Evolutionary conservation across 257 asterid genomes (phyloP), one percentile per base, ranked within the genome.

Genomic region (Penstemon newberryi): DNA sequence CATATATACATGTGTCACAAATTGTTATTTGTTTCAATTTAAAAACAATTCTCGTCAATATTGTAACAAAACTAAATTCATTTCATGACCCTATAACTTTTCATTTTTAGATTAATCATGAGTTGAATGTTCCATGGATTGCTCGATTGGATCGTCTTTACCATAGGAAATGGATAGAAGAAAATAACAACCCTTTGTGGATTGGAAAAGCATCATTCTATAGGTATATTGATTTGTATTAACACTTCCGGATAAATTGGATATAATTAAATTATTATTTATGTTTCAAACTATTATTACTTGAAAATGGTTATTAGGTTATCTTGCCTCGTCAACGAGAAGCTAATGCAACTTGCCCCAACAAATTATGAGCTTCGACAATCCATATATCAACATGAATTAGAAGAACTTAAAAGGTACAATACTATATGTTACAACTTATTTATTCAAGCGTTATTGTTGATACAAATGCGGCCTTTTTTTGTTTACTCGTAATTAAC

Each of bases 131-230:
- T 46, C 87, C 88, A 4, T 88, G 95, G 95, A 40, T 57, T 42
- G 79, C 86, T 73, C 82, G 92, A 4, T 60, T 85, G 36, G 92
- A 88, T 72, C 90, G 77, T 38, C 85, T 82, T 56, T 83, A 82
- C 50, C 87, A 85, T 9, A 77, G 92, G 59, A 73, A 73, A 55
- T 88, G 92, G 88, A 88, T 88, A 15, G 95, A 88, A 77, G 82
- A 79, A 61, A 68, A 52, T 55, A 67, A 66, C 37, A 64, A 71
- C 56, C 79, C 79, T 37, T 58, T 66, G 5, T 71, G 78, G 80
- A 40, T 57, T 7, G 87, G 78, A 47, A 85, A 79, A 65, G 75
- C 80, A 36, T 75, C 89, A 19, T 78, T 67, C 75, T 76, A 72
- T 71, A 72, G 85, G 94, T 87, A 58, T 47, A 5, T 46, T 25